These are phyloP conservation scores for Artemisia tridentata DNA, from an alignment of 129 eudicot genomes.

Conservation along the genomic window DNA sequence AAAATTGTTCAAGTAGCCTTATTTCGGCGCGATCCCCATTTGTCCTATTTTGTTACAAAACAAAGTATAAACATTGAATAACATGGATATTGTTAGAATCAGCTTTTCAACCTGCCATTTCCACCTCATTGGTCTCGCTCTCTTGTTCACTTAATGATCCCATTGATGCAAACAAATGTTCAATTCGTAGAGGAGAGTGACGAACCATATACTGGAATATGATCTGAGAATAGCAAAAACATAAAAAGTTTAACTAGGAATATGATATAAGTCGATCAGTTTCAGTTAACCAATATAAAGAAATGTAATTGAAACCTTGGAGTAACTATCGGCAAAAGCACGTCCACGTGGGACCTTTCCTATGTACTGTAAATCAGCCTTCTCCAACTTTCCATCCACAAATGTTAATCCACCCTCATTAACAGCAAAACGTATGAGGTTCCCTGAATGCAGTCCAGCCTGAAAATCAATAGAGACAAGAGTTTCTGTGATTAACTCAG, in stretches of 20 bases:
- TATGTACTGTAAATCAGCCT: conserved; percentile 68
- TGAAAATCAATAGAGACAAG: conserved; percentile 23
- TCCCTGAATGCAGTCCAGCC: conserved; percentile 61
- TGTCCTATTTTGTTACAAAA: conserved; percentile 3
- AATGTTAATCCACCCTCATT: conserved; percentile 74
- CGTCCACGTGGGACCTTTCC: conserved; percentile 85
- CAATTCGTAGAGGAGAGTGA: conserved; percentile 74
- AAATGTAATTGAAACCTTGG: conserved; percentile 50
- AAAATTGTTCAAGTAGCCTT: not conserved
- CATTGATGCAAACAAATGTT: conserved; percentile 62
- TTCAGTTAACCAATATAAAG: not conserved
- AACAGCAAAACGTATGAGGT: conserved; percentile 70
- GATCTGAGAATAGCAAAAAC: conserved; percentile 36
- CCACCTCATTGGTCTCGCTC: conserved; percentile 40
- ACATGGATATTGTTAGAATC: not conserved
- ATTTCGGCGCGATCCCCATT: not conserved
- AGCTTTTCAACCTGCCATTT: conserved; percentile 56
- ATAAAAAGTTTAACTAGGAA: not conserved
- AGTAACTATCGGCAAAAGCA: conserved; percentile 94
- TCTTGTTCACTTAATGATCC: conserved; percentile 43
- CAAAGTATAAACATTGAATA: not conserved
- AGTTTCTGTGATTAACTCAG: not conserved
- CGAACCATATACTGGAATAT: conserved; percentile 90
- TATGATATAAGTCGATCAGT: not conserved
- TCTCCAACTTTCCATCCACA: conserved; percentile 77